These are phyloP conservation scores for Alternaria hordeiaustralica DNA, from an alignment of 2,329 filamentous ascomycete genomes.

Conservation along the genomic window DNA sequence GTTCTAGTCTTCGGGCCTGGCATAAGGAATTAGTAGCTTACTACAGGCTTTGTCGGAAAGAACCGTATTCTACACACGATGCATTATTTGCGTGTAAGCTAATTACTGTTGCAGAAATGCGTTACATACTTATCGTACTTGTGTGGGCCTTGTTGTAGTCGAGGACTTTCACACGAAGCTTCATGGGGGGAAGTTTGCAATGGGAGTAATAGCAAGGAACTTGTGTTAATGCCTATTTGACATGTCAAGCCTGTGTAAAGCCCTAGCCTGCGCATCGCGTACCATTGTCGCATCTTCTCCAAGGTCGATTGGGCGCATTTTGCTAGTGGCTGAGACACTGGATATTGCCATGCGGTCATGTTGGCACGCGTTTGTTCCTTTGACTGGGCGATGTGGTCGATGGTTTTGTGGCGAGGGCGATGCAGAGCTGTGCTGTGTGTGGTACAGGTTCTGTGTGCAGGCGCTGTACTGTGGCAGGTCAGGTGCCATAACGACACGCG, in stretches of 20 bases:
- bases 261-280: too few species aligned
- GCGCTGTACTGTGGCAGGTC: background rate
- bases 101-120: too few species aligned
- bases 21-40: too few species aligned
- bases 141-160: too few species aligned
- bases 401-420: background rate
- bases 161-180: too few species aligned
- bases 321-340: background rate
- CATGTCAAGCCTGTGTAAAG: background rate
- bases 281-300: background rate
- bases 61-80: too few species aligned
- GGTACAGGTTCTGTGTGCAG: background rate
- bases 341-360: background rate
- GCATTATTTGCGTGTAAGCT: too few species aligned
- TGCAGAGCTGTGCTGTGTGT: background rate
- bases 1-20: too few species aligned
- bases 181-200: background rate
- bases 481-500: background rate
- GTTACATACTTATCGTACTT: too few species aligned
- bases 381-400: background rate
- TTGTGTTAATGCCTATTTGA: background rate
- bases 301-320: background rate
- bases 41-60: too few species aligned
- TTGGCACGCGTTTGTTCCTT: background rate
- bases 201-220: background rate